phyloP scores from a whole-genome alignment of 2,329 filamentous ascomycete species.

The Seiridium cupressi region DNA sequence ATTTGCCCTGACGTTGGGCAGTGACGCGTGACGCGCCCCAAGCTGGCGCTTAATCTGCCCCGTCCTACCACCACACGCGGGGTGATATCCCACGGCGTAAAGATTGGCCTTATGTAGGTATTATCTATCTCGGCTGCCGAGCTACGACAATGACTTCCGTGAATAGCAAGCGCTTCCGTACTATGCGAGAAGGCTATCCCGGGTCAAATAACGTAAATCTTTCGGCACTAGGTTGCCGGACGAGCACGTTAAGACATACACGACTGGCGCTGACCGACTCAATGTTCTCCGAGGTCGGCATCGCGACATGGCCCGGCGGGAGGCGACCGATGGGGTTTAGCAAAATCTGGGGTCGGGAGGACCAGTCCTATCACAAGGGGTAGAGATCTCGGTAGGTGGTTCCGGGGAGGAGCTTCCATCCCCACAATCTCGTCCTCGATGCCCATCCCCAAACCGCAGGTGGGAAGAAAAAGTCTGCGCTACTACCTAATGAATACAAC shows the following conservation, averaged over 20 bases:
- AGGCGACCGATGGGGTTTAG: not conserved
- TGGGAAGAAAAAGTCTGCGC: not conserved
- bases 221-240: too few relatives aligned
- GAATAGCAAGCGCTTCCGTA: too few relatives aligned
- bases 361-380: not conserved
- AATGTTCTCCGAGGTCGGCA: not conserved
- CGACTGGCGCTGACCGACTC: not conserved
- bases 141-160: too few relatives aligned
- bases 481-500: not conserved
- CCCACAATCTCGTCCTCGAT: not conserved
- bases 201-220: too few relatives aligned
- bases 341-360: not conserved
- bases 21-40: not conserved
- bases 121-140: too few relatives aligned
- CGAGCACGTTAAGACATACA: too few relatives aligned
- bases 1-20: not conserved
- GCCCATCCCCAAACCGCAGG: conserved; percentile 2
- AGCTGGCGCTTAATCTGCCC: not conserved
- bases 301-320: not conserved
- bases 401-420: not conserved
- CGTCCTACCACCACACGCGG: too few relatives aligned
- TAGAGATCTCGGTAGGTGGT: not conserved
- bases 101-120: too few relatives aligned
- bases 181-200: too few relatives aligned
- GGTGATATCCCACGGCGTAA: too few relatives aligned